phyloP scores from a whole-genome alignment of 768 basidiomycete genomes.

The Megacollybia marginata region DNA sequence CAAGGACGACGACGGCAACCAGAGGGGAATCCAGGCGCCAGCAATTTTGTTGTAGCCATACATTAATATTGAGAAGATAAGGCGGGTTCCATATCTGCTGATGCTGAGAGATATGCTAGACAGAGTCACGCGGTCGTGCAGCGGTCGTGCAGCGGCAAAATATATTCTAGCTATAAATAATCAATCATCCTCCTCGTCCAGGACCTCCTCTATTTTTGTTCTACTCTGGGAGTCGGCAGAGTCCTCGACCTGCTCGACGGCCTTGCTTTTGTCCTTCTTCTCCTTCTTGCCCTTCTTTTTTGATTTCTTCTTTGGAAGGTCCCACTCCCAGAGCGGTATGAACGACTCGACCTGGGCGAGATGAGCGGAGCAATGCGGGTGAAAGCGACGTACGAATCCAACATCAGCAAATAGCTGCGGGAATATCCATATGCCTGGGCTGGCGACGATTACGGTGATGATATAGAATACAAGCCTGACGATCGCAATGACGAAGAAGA shows the following conservation, averaged over 20 bases:
- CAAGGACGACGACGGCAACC: no score
- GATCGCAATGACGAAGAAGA: slow-evolving; percentile 88
- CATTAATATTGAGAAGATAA: no score
- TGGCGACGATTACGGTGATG: slow-evolving; percentile 77
- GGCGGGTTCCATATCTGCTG: no score
- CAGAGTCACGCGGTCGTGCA: no score
- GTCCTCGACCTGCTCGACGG: slow-evolving; percentile 34
- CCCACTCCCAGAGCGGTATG: slow-evolving; percentile 97
- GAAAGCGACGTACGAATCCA: slow-evolving; percentile 73
- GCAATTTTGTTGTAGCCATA: no score
- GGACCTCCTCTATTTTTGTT: slow-evolving; percentile 41
- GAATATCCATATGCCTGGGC: slow-evolving; percentile 98
- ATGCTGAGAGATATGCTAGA: no score
- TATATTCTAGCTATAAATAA: no score
- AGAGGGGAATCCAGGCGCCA: no score
- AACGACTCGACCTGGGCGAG: slow-evolving; percentile 86
- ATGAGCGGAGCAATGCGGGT: not conserved
- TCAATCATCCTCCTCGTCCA: slow-evolving; percentile 31
- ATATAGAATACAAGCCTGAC: slow-evolving; percentile 90
- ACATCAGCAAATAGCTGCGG: slow-evolving; percentile 97
- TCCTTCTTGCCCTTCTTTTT: slow-evolving; percentile 61
- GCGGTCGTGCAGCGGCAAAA: no score
- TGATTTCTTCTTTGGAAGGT: slow-evolving; percentile 62
- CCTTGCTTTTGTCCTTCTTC: slow-evolving; percentile 30
- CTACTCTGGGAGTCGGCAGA: slow-evolving; percentile 35